A percentile compares a stretch with the other conserved stretches of the same genome.
Conservation (phyloP, 345 rosid genomes). For the Eucalyptus rudis region DNA sequence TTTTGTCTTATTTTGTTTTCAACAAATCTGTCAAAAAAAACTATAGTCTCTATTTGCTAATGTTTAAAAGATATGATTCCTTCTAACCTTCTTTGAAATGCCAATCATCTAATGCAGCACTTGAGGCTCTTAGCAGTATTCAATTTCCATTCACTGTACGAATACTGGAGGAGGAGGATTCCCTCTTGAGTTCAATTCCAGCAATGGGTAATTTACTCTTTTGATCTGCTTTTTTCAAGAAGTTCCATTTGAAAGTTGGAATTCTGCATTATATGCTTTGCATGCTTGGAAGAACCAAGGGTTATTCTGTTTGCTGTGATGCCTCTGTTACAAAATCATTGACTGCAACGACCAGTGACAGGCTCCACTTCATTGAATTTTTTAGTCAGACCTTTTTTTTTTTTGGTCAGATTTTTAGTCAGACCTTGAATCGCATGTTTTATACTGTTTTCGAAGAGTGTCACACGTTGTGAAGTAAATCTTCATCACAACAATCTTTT, state of each 20-base stretch:
- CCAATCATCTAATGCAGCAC: conserved; percentile 36
- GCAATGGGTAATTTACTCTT: conserved; percentile 31
- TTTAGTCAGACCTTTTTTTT: neutral
- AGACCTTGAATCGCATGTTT: neutral
- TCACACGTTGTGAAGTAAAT: neutral
- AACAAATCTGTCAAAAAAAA: neutral
- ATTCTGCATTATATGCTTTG: neutral
- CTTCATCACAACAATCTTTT: neutral
- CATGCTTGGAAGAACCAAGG: neutral
- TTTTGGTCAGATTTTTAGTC: neutral
- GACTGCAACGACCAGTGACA: neutral
- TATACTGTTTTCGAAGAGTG: neutral
- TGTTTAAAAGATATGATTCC: neutral
- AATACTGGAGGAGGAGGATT: conserved; percentile 59
- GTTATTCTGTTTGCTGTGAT: neutral
- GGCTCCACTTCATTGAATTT: neutral
- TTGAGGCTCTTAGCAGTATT: conserved; percentile 48
- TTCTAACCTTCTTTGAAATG: neutral
- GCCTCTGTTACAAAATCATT: neutral
- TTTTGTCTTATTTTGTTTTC: neutral
- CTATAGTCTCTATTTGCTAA: neutral
- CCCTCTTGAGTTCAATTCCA: conserved; percentile 38
- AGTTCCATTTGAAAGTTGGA: neutral
- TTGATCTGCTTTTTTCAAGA: neutral
- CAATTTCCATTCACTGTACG: conserved; percentile 52